Evolutionary conservation across 768 basidiomycete species (phyloP).

Genomic region (Galerina marginata): DNA sequence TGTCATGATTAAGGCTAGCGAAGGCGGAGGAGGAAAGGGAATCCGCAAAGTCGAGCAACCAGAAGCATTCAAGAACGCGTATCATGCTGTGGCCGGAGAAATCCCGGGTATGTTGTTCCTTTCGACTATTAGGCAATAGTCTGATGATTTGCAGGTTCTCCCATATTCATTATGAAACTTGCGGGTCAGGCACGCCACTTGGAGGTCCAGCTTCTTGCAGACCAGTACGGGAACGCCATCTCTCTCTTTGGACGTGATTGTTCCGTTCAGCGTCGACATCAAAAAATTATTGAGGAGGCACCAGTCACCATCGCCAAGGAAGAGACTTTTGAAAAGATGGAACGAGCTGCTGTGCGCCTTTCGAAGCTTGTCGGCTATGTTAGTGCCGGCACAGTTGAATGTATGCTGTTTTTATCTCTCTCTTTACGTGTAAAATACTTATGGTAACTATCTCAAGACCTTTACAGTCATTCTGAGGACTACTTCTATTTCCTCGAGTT

Average conservation of each 20-base stretch:
- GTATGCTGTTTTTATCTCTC: constrained; percentile 46
- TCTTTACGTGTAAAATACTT: constrained; percentile 3
- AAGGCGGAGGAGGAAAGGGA: constrained; percentile 99
- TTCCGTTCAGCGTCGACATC: constrained; percentile 98
- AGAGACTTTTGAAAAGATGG: constrained; percentile 95
- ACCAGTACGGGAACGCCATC: constrained; percentile 99
- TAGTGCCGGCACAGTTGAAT: constrained; percentile 98
- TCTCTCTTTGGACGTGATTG: constrained; percentile 99
- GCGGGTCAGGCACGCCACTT: constrained; percentile 97
- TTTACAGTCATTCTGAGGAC: constrained; percentile 93
- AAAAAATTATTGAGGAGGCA: constrained; percentile 99
- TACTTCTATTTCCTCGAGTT: constrained; percentile 97
- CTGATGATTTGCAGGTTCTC: constrained; percentile 68
- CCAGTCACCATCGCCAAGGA: constrained; percentile 96
- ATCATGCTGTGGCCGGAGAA: constrained; percentile 91
- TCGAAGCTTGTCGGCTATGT: constrained; percentile 99
- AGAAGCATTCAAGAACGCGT: constrained; percentile 93
- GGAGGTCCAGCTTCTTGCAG: constrained; percentile 97
- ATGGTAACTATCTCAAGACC: constrained; percentile 55
- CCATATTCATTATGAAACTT: constrained; percentile 99
- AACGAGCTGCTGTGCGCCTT: constrained; percentile 98
- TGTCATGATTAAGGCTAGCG: constrained; percentile 99
- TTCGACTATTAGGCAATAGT: constrained; percentile 13
- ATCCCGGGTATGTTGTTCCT: constrained; percentile 77
- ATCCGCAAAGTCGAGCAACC: constrained; percentile 91